Evolutionary conservation across 228 moss, liverwort and hornwort genomes (phyloP), one percentile per base, ranked within the genome.

Genomic region (Sphagnum magellanicum): DNA sequence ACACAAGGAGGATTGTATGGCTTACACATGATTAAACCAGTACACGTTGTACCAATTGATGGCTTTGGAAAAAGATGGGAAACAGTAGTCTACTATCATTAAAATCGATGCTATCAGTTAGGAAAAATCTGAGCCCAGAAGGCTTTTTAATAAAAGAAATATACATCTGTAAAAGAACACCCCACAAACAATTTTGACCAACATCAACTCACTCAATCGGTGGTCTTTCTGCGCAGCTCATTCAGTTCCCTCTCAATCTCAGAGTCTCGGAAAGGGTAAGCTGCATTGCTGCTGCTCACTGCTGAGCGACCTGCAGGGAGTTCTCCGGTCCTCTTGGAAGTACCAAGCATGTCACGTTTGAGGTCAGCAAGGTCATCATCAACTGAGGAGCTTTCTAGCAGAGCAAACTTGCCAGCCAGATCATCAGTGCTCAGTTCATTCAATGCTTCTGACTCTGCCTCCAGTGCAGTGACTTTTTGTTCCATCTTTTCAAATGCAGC

Each of bases 401-500:
- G 69, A 50, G 95, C 95, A 74, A 95, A 95, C 91, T 93, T 98
- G 67, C 84, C 88, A 61, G 94, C 94, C 53, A 98, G 76, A 81
- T 98, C 98, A 71, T 98, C 98, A 53, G 94, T 94, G 69, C 91
- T 98, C 7, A 98, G 90, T 68, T 98, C 76, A 79, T 88, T 91
- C 71, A 98, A 67, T 6, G 98, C 93, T 47, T 98, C 98, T 5
- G 98, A 83, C 68, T 94, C 86, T 63, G 94, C 94, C 81, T 98
- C 98, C 60, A 98, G 83, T 32, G 98, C 79, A 70, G 78, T 80
- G 6, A 96, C 96, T 84, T 98, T 98, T 80, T 98, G 94, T 79
- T 98, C 98, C 98, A 98, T 98, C 77, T 92, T 98, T 17, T 98
- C 98, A 63, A 98, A 98, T 8, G 98, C 98, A 49, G 98, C 98